phyloP scores from a whole-genome alignment of 2,329 filamentous ascomycete species.

The Didymosphaeria variabile region DNA sequence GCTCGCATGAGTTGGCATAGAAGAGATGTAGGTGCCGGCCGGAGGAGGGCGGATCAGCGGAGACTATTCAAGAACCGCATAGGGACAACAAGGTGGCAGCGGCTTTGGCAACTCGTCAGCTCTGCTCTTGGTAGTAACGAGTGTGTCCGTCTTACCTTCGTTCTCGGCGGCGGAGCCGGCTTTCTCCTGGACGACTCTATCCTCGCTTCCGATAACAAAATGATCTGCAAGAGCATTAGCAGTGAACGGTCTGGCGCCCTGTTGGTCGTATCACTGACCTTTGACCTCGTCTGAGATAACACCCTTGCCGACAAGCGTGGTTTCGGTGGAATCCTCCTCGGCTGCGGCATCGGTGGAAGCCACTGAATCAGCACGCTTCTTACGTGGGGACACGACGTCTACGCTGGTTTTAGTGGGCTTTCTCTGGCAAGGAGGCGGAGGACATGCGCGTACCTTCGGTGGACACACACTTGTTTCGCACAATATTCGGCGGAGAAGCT shows the following conservation, averaged over 20 bases:
- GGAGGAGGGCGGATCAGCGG: background rate
- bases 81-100: background rate
- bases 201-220: too few relatives aligned
- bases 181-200: background rate
- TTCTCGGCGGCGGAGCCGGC: background rate
- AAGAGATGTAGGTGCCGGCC: background rate
- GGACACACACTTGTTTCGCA: background rate
- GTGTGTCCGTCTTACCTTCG: background rate
- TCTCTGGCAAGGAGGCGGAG: background rate
- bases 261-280: background rate
- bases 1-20: background rate
- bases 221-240: background rate
- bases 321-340: background rate
- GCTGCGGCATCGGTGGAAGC: background rate
- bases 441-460: background rate
- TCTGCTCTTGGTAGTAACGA: background rate
- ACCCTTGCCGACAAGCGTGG: background rate
- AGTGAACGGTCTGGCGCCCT: background rate
- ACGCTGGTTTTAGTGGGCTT: background rate
- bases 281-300: background rate
- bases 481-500: background rate
- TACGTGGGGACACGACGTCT: background rate
- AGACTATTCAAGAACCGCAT: background rate
- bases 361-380: background rate
- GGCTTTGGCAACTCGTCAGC: background rate